A percentile compares a stretch with the other conserved stretches of the same genome.
These are phyloP conservation scores for Cladosporium phlei DNA, from an alignment of 2,329 filamentous ascomycete genomes.

Conservation along the genomic window DNA sequence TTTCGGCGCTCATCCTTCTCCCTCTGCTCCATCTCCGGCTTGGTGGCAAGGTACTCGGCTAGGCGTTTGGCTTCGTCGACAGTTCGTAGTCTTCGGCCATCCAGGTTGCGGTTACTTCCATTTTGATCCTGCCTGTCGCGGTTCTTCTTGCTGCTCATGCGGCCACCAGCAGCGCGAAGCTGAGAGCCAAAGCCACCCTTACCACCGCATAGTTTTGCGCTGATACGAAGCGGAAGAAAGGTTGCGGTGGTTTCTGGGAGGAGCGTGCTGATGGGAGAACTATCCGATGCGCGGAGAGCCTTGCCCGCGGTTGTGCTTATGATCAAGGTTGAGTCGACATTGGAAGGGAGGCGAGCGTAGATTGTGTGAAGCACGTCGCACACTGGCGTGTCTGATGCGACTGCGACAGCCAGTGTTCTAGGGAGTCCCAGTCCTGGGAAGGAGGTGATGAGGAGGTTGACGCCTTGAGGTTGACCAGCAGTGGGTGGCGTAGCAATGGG, in stretches of 20 bases:
- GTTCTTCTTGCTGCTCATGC: conserved; percentile 96
- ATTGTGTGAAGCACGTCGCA: conserved; percentile 62
- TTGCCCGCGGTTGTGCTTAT: conserved; percentile 79
- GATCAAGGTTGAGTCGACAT: conserved; percentile 57
- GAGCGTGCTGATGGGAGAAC: conserved; percentile 56
- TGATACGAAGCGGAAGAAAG: conserved; percentile 78
- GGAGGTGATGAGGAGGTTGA: conserved; percentile 81
- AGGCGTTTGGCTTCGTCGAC: conserved; percentile 93
- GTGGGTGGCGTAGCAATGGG: background rate
- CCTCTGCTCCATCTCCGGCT: conserved; percentile 93
- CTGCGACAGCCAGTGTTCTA: conserved; percentile 72
- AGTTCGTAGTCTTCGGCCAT: conserved; percentile 82
- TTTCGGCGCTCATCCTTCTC: conserved; percentile 82
- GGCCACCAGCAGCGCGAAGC: conserved; percentile 89
- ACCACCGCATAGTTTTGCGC: conserved; percentile 75
- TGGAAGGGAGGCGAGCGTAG: conserved; percentile 52
- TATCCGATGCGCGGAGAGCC: conserved; percentile 55
- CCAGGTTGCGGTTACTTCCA: conserved; percentile 86
- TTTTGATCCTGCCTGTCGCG: conserved; percentile 69
- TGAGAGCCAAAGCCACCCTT: conserved; percentile 98
- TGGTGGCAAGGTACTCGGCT: conserved; percentile 89
- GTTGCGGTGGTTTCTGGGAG: conserved; percentile 49
- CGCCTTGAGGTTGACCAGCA: conserved; percentile 17
- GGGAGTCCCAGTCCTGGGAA: conserved; percentile 80
- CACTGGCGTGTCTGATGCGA: conserved; percentile 61